Evolutionary conservation across 352 stramenopile genomes (phyloP).

Genomic region (Globisporangium emineosum): DNA sequence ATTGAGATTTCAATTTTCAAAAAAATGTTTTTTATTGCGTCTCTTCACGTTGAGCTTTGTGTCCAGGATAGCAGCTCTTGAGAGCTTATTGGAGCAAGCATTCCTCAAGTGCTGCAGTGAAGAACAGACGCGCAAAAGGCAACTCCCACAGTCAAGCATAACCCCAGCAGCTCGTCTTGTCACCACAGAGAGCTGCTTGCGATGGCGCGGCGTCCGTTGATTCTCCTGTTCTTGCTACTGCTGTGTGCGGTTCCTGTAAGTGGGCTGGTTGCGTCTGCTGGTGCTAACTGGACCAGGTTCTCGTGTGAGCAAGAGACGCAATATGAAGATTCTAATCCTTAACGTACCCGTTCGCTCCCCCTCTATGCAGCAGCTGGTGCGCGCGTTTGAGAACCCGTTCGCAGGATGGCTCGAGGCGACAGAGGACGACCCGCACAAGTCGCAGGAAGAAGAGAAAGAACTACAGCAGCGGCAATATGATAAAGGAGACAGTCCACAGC

Average conservation of each 20-base stretch:
- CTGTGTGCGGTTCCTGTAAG: not conserved
- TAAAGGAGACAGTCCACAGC: not conserved
- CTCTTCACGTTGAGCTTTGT: too few species aligned
- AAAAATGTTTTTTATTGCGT: too few species aligned
- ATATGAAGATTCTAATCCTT: not conserved
- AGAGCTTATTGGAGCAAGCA: too few species aligned
- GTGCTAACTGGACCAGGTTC: not conserved
- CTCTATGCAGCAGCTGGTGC: not conserved
- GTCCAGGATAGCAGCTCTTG: too few species aligned
- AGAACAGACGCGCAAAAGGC: too few species aligned
- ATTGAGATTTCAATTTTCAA: too few species aligned
- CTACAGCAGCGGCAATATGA: not conserved
- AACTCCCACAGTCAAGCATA: too few species aligned
- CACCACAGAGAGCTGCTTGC: too few species aligned
- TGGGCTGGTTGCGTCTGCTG: not conserved
- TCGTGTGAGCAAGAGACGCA: not conserved
- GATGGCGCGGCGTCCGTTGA: too few species aligned
- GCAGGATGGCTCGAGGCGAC: not conserved
- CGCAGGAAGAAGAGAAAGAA: not conserved
- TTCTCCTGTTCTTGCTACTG: too few species aligned
- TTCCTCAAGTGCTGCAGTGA: too few species aligned
- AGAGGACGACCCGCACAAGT: not conserved
- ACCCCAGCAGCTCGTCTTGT: too few species aligned
- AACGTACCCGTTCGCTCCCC: not conserved
- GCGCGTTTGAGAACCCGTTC: slow-evolving; percentile 13